phyloP scores from a whole-genome alignment of 345 rosid species.

The Cardamine chenopodiifolia region DNA sequence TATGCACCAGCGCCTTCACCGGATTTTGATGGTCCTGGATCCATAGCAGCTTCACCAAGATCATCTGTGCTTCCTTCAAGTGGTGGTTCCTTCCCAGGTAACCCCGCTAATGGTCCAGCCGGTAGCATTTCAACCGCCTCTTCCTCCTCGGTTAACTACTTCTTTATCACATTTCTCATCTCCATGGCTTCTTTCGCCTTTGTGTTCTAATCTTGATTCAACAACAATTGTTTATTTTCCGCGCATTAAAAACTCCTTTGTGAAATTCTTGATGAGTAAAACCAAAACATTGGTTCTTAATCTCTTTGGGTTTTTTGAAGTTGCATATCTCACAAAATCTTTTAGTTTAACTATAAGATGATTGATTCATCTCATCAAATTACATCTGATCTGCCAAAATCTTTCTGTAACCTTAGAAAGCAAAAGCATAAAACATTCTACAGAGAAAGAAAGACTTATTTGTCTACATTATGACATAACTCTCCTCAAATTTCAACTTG shows the following conservation, averaged over 20 bases:
- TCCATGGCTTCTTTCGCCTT: constrained; percentile 15
- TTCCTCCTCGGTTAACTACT: constrained; percentile 41
- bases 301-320: constrained; percentile 19
- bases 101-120: constrained; percentile 64
- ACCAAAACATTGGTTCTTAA: constrained; percentile 19
- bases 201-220: constrained; percentile 24
- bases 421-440: constrained; percentile 20
- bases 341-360: constrained; percentile 27
- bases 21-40: constrained; percentile 43
- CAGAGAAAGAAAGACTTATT: constrained; percentile 5
- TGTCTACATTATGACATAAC: neutral
- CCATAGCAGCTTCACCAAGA: constrained; percentile 51
- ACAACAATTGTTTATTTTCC: constrained; percentile 29
- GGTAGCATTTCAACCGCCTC: constrained; percentile 61
- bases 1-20: constrained; percentile 67
- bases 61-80: constrained; percentile 59
- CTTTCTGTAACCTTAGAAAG: constrained; percentile 20
- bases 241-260: constrained; percentile 11
- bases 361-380: constrained; percentile 15
- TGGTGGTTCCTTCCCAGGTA: constrained; percentile 58
- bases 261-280: constrained; percentile 28
- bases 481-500: constrained; percentile 27
- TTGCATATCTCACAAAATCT: constrained; percentile 30
- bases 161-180: constrained; percentile 26
- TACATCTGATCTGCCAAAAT: constrained; percentile 38